Base-by-base conservation (phyloP, 768 basidiomycete genomes). In the Boletales sp. region DNA sequence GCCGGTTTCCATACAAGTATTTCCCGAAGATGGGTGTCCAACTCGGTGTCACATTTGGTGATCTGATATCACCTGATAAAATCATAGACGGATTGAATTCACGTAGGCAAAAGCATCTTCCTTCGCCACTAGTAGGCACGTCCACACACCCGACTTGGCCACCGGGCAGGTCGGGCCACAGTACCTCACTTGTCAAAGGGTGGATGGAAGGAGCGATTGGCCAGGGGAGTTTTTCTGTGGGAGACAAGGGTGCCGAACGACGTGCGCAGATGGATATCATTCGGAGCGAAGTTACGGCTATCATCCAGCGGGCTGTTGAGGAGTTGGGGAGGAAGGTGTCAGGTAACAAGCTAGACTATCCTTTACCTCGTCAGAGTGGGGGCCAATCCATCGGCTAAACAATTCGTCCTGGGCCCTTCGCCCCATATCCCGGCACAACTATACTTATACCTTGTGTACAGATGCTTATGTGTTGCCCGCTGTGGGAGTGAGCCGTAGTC, bases 21-120 rank as follows among this genome's bases (percentile, higher is more conserved):
- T 50, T 87, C 57, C 83, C 94, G 36, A 75, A 81, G 53, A 64
- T 76, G 31, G 75, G 89, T 54, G 72, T 81, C 12, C 72, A 72
- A 33, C 74, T 96, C 33, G 82, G 81, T 57, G 77, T 97, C 46
- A 84, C 88, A 0, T 87, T 95, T 59, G 94, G 94, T 18, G 70
- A 81, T 36, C 91, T 92, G 2, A 70, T 94, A 42, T 74, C 79
- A 19, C 51, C 71, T 0, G 65, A 71, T 30, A 66, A 70, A 35
- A 61, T 82, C 38, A 48, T 51, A 25, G 54, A 36, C 39, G 58
- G 65, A 17, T 54, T 69, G 46, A 45, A 55, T 41, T 49, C 34
- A 31, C 37, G 36, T 19, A 41, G 48, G 39, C 38, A 46, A 31
- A 37, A 38, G 28, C 41, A 17, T 9, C 40, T 21, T 21, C 37